Percentiles rank a stretch among this genome's conserved stretches.
phyloP scores from a whole-genome alignment of 164 flowering plant genomes.

The Chimonanthus praecox region DNA sequence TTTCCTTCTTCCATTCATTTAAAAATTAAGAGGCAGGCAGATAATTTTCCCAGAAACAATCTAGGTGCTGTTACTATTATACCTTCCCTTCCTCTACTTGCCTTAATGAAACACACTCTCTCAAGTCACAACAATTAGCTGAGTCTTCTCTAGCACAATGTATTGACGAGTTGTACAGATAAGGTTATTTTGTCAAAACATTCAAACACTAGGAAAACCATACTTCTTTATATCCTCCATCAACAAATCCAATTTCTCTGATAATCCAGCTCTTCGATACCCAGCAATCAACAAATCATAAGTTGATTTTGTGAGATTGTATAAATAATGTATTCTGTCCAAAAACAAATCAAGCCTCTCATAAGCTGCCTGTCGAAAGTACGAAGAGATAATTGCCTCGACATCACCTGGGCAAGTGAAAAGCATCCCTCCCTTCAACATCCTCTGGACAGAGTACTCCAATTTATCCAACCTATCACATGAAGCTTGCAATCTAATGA shows the following conservation, averaged over 20 bases:
- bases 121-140: too few relatives aligned
- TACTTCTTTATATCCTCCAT: constrained; percentile 27
- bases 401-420: constrained; percentile 29
- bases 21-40: too few relatives aligned
- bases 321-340: constrained; percentile 27
- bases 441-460: constrained; percentile 44
- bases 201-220: constrained; percentile 10
- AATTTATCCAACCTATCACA: constrained; percentile 44
- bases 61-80: too few relatives aligned
- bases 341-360: constrained; percentile 47
- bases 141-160: too few relatives aligned
- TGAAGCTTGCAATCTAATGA: constrained; percentile 36
- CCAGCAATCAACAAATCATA: constrained; percentile 45
- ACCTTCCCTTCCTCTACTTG: too few relatives aligned
- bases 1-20: too few relatives aligned
- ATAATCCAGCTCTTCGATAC: constrained; percentile 39
- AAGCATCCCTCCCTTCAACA: constrained; percentile 41
- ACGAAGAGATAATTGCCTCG: constrained; percentile 39
- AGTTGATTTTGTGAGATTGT: constrained; percentile 32
- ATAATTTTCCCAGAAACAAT: too few relatives aligned
- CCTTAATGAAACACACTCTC: too few relatives aligned
- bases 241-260: constrained; percentile 29
- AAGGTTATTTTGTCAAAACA: too few relatives aligned
- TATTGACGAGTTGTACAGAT: too few relatives aligned
- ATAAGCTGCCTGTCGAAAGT: constrained; percentile 44